Percentiles rank a stretch among this genome's conserved stretches.
Evolutionary conservation across 345 rosid species (phyloP).

Genomic region (Gynandropsis gynandra): DNA sequence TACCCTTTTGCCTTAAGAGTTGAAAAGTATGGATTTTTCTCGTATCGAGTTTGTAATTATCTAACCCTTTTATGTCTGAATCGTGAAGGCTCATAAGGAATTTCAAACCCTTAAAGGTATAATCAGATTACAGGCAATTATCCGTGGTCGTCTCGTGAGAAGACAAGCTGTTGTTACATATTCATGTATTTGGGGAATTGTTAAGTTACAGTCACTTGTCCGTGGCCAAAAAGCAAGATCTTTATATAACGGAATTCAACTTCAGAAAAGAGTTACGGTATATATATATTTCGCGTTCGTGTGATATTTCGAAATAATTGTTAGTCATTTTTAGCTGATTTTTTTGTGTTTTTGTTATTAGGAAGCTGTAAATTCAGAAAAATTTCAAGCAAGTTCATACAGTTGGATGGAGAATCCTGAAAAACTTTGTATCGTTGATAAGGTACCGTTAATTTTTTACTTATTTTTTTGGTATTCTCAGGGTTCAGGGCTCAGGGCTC

Average conservation of each 20-base stretch:
- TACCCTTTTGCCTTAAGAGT: slow-evolving; percentile 1
- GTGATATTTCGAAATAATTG: background rate
- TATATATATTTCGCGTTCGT: background rate
- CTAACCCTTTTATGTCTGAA: background rate
- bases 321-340: slow-evolving; percentile 1
- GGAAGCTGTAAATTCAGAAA: slow-evolving; percentile 31
- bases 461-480: too few relatives aligned
- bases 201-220: slow-evolving; percentile 57
- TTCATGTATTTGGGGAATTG: slow-evolving; percentile 46
- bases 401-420: slow-evolving; percentile 32
- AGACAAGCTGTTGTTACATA: slow-evolving; percentile 81
- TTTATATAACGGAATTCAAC: slow-evolving; percentile 29
- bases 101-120: slow-evolving; percentile 48
- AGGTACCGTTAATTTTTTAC: slow-evolving; percentile 34
- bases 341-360: slow-evolving; percentile 21
- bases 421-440: slow-evolving; percentile 41
- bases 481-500: background rate
- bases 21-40: too few relatives aligned
- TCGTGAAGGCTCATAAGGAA: slow-evolving; percentile 52
- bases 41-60: too few relatives aligned
- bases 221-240: slow-evolving; percentile 50
- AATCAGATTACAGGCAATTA: slow-evolving; percentile 59
- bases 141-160: slow-evolving; percentile 78
- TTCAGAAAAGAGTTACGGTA: slow-evolving; percentile 28
- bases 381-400: slow-evolving; percentile 24